Percentiles rank a stretch among this genome's conserved stretches.
phyloP scores from a whole-genome alignment of 495 filamentous ascomycete species.

The Podospora conica region DNA sequence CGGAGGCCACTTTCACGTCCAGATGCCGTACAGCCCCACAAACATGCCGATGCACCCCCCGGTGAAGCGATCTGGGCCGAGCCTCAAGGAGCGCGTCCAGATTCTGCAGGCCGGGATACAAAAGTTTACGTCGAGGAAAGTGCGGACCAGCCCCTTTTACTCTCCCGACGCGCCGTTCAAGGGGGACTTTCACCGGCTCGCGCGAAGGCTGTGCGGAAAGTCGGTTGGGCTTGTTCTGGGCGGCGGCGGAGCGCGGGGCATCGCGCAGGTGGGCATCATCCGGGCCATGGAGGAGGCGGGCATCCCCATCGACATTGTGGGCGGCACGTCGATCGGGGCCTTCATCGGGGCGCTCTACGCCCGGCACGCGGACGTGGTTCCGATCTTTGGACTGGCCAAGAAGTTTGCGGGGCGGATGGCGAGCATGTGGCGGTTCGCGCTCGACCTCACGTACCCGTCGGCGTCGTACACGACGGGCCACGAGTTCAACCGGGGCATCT shows the following conservation, averaged over 20 bases:
- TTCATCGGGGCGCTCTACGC: slow-evolving; percentile 96
- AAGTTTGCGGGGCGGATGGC: slow-evolving; percentile 96
- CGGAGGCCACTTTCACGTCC: slow-evolving; percentile 96
- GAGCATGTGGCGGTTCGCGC: slow-evolving; percentile 92
- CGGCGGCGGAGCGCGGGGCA: slow-evolving; percentile 86
- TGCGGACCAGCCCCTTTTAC: slow-evolving; percentile 82
- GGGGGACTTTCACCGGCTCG: slow-evolving; percentile 91
- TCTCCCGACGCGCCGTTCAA: slow-evolving; percentile 89
- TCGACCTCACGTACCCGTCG: slow-evolving; percentile 93
- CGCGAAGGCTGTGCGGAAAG: slow-evolving; percentile 84
- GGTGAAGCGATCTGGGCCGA: slow-evolving; percentile 71
- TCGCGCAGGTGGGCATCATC: slow-evolving; percentile 88
- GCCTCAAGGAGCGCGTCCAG: slow-evolving; percentile 87
- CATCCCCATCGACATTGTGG: slow-evolving; percentile 92
- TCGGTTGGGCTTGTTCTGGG: slow-evolving; percentile 92
- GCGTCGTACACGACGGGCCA: slow-evolving; percentile 95
- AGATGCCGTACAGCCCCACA: slow-evolving; percentile 85
- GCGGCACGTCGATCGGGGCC: slow-evolving; percentile 95
- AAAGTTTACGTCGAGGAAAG: slow-evolving; percentile 85
- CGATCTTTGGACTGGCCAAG: slow-evolving; percentile 93
- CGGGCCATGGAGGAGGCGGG: slow-evolving; percentile 93
- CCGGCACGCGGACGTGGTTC: slow-evolving; percentile 91
- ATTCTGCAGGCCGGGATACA: slow-evolving; percentile 94
- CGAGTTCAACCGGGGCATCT: slow-evolving; percentile 98
- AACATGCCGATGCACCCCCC: slow-evolving; percentile 71